These are phyloP conservation scores for Botrytis porri DNA, from an alignment of 2,329 filamentous ascomycete genomes.

Conservation along the genomic window DNA sequence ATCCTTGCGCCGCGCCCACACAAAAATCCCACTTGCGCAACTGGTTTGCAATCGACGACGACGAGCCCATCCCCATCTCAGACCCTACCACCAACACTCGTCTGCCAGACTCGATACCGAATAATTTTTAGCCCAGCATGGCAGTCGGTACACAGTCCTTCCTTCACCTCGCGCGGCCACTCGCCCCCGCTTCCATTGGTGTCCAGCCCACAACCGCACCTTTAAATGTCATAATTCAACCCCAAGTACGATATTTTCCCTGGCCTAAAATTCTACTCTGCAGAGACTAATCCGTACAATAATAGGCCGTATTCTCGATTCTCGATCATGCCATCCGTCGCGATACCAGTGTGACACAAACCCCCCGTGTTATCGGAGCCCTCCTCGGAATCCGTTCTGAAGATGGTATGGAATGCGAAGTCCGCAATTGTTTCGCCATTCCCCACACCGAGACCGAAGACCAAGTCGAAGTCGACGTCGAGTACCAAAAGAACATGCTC, in stretches of 20 bases:
- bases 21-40: constrained; percentile 22
- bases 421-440: constrained; percentile 94
- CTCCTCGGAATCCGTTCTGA: constrained; percentile 90
- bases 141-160: constrained; percentile 75
- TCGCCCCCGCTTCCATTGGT: constrained; percentile 77
- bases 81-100: constrained; percentile 10
- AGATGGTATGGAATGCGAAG: constrained; percentile 94
- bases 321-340: constrained; percentile 92
- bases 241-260: constrained; percentile 64
- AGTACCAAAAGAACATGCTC: constrained; percentile 99
- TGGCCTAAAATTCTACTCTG: not conserved
- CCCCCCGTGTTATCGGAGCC: constrained; percentile 94
- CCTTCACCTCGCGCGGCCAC: constrained; percentile 88
- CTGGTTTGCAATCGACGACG: constrained; percentile 20
- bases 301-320: constrained; percentile 68
- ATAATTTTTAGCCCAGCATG: constrained; percentile 60
- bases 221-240: constrained; percentile 90
- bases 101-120: constrained; percentile 18
- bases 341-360: constrained; percentile 61
- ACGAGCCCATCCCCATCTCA: constrained; percentile 15
- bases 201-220: constrained; percentile 84
- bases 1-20: constrained; percentile 22
- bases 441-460: constrained; percentile 98
- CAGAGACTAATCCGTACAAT: constrained; percentile 8
- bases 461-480: constrained; percentile 98